These are phyloP conservation scores for Termitomyces sp. DNA, from an alignment of 768 basidiomycete genomes.

Conservation along the genomic window DNA sequence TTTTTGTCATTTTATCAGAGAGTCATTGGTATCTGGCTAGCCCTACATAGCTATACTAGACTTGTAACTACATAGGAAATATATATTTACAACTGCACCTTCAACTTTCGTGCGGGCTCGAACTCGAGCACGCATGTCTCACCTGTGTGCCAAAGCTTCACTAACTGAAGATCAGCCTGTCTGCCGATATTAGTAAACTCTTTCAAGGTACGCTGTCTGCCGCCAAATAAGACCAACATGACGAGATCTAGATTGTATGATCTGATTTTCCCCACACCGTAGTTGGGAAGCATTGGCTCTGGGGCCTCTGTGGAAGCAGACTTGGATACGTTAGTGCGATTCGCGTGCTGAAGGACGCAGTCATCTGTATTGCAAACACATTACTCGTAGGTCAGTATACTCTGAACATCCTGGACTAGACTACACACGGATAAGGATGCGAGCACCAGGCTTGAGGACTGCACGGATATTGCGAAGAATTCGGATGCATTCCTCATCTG, in stretches of 20 bases:
- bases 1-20: too few relatives aligned
- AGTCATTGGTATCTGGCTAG: too few relatives aligned
- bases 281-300: conserved; percentile 42
- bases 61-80: too few relatives aligned
- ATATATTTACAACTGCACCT: too few relatives aligned
- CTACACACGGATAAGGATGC: background rate
- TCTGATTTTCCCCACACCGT: conserved; percentile 33
- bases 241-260: conserved; percentile 39
- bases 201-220: conserved; percentile 28
- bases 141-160: conserved; percentile 30
- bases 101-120: background rate
- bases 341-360: background rate
- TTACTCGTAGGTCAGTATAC: too few relatives aligned
- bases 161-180: conserved; percentile 26
- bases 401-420: too few relatives aligned
- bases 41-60: too few relatives aligned
- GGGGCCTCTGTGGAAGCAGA: conserved; percentile 14
- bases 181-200: conserved; percentile 32
- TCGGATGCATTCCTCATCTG: background rate
- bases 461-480: background rate
- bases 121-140: conserved; percentile 29
- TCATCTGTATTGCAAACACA: background rate
- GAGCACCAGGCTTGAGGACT: background rate
- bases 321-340: background rate
- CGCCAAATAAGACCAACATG: conserved; percentile 38